These are phyloP conservation scores for Picea abies DNA, from an alignment of 83 land plant genomes.

Conservation along the genomic window DNA sequence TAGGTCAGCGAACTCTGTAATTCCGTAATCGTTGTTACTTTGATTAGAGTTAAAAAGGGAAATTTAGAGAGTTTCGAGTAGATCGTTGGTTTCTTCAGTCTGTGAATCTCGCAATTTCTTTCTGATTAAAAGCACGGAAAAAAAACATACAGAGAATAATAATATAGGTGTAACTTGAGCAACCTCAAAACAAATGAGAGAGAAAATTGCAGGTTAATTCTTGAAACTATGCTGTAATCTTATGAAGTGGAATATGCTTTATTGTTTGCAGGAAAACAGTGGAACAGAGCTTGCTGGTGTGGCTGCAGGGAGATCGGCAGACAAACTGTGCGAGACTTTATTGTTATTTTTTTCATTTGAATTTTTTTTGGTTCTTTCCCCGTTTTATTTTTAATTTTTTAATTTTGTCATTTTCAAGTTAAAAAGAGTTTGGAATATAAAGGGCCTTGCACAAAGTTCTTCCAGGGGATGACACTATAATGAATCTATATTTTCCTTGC, in stretches of 20 bases:
- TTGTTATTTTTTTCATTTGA: too few relatives aligned
- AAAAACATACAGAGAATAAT: too few relatives aligned
- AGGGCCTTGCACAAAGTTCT: too few relatives aligned
- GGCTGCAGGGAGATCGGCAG: slow-evolving; percentile 6
- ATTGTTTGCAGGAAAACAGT: slow-evolving; percentile 17
- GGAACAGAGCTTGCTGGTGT: slow-evolving; percentile 4
- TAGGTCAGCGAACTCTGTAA: slow-evolving; percentile 9
- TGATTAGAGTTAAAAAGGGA: slow-evolving; percentile 13
- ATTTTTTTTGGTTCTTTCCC: too few relatives aligned
- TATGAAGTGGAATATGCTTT: background rate
- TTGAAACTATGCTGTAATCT: background rate
- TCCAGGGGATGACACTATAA: too few relatives aligned
- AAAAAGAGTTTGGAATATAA: too few relatives aligned
- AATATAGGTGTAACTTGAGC: background rate
- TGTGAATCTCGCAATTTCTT: background rate
- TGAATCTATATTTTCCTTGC: too few relatives aligned
- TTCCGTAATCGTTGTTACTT: background rate
- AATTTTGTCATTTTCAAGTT: too few relatives aligned
- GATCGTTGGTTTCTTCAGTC: background rate
- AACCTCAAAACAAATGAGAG: background rate
- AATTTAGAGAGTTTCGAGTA: background rate
- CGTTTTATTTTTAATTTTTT: too few relatives aligned
- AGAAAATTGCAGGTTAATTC: background rate
- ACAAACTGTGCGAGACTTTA: slow-evolving; percentile 12
- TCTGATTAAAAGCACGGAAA: background rate